phyloP scores from a whole-genome alignment of 2,329 filamentous ascomycete genomes.

The Aspergillus phoenicis region DNA sequence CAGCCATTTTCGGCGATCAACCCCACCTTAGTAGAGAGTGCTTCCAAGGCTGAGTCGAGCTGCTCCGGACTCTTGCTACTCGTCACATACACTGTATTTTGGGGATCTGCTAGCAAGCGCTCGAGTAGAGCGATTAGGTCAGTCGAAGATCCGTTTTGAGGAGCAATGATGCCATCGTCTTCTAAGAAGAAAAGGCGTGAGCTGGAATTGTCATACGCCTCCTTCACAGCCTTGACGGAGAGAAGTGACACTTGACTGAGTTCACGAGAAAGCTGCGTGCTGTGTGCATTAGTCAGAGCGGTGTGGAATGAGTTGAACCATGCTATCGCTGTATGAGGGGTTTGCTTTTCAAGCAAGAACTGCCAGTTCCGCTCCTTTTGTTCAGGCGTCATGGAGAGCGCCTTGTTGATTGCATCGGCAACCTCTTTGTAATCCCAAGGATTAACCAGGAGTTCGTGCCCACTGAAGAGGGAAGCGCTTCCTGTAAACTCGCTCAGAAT shows the following conservation, averaged over 20 bases:
- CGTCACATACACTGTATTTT: slow-evolving; percentile 88
- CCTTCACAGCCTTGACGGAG: slow-evolving; percentile 63
- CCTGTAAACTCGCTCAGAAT: slow-evolving; percentile 95
- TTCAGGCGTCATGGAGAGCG: slow-evolving; percentile 75
- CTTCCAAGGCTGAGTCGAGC: slow-evolving; percentile 74
- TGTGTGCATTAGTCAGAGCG: slow-evolving; percentile 71
- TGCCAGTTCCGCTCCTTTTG: slow-evolving; percentile 76
- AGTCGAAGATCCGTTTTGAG: slow-evolving; percentile 73
- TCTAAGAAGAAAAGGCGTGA: slow-evolving; percentile 84
- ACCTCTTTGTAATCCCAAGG: slow-evolving; percentile 92
- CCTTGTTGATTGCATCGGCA: slow-evolving; percentile 78
- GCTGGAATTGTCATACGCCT: slow-evolving; percentile 66
- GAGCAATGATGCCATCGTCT: slow-evolving; percentile 81
- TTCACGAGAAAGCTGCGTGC: slow-evolving; percentile 77
- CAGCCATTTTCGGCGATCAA: slow-evolving; percentile 93
- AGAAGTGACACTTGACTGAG: slow-evolving; percentile 80
- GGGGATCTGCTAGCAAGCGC: slow-evolving; percentile 72
- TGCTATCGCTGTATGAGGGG: slow-evolving; percentile 75
- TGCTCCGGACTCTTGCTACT: slow-evolving; percentile 81
- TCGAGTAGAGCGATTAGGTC: slow-evolving; percentile 76
- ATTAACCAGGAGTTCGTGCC: slow-evolving; percentile 80
- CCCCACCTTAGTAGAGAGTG: slow-evolving; percentile 70
- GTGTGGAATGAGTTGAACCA: slow-evolving; percentile 76
- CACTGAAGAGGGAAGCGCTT: slow-evolving; percentile 79
- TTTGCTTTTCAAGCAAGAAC: slow-evolving; percentile 70